A percentile compares a stretch with the other conserved stretches of the same genome.
Conservation (phyloP, 352 stramenopile species). For the Phytophthora parvispora region DNA sequence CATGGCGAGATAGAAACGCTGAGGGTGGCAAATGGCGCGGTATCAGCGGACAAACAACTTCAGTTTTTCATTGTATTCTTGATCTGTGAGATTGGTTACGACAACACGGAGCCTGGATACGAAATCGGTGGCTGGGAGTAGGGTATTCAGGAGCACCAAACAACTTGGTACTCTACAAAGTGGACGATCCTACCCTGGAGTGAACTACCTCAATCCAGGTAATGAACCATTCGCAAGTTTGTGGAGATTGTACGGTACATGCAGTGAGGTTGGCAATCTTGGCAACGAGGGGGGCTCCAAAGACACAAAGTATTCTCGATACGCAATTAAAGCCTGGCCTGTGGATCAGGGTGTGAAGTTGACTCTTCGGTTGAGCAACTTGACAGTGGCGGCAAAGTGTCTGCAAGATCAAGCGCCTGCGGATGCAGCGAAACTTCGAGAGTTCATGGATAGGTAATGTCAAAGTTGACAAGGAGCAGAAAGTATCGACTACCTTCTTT, state of each 20-base stretch:
- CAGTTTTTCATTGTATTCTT: slow-evolving; percentile 13
- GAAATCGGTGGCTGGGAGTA: not conserved
- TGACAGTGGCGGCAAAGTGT: not conserved
- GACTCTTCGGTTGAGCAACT: not conserved
- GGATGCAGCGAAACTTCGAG: not conserved
- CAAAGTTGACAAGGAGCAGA: not conserved
- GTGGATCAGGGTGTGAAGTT: not conserved
- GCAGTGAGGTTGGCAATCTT: not conserved
- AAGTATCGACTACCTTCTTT: not conserved
- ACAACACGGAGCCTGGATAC: not conserved
- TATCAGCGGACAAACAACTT: slow-evolving; percentile 8
- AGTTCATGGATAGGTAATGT: not conserved
- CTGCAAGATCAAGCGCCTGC: not conserved
- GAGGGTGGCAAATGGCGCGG: not conserved
- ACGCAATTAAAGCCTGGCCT: not conserved
- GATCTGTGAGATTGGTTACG: not conserved
- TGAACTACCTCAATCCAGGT: slow-evolving; percentile 4
- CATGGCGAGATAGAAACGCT: too few relatives aligned
- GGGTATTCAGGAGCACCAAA: too few relatives aligned
- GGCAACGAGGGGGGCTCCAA: not conserved
- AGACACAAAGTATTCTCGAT: not conserved
- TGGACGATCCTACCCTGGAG: too few relatives aligned
- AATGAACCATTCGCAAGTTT: not conserved
- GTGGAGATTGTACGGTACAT: not conserved
- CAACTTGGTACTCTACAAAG: not conserved